Percentiles rank a stretch among this genome's conserved stretches.
Evolutionary conservation across 768 basidiomycete genomes (phyloP).

Genomic region (Termitomyces sp.): DNA sequence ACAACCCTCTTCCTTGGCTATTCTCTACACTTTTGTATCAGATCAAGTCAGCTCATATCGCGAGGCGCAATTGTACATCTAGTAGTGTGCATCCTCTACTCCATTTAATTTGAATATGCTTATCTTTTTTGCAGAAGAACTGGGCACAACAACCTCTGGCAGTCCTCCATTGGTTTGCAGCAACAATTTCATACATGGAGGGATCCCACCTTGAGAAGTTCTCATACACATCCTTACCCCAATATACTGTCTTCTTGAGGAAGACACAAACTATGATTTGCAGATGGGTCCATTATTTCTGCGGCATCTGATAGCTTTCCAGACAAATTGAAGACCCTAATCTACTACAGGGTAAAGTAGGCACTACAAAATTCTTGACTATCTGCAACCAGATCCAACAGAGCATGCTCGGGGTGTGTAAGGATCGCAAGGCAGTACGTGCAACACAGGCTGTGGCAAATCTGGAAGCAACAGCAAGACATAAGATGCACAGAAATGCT

Average conservation of each 20-base stretch:
- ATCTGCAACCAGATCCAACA: conserved; percentile 82
- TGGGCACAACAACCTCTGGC: conserved; percentile 84
- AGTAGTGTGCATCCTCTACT: conserved; percentile 37
- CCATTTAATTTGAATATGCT: conserved; percentile 1
- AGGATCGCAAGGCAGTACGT: conserved; percentile 66
- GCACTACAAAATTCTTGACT: conserved; percentile 74
- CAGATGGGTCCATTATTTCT: conserved; percentile 64
- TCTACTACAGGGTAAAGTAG: conserved; percentile 83
- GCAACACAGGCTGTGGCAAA: conserved; percentile 62
- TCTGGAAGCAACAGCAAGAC: conserved; percentile 72
- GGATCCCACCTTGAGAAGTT: conserved; percentile 55
- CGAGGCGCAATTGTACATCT: conserved; percentile 52
- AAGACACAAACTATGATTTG: conserved; percentile 75
- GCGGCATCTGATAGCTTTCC: neutral
- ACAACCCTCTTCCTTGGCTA: conserved; percentile 79
- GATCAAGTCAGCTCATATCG: conserved; percentile 70
- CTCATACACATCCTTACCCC: conserved; percentile 85
- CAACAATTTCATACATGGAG: conserved; percentile 76
- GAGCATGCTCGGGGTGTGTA: conserved; percentile 57
- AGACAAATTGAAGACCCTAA: conserved; percentile 86
- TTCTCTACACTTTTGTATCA: conserved; percentile 94
- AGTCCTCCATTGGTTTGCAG: conserved; percentile 90
- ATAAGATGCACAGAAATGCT: conserved; percentile 67
- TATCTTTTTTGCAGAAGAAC: conserved; percentile 45
- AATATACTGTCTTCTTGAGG: conserved; percentile 82